These are phyloP conservation scores for Alternaria solani DNA, from an alignment of 2,329 filamentous ascomycete genomes.

Conservation along the genomic window DNA sequence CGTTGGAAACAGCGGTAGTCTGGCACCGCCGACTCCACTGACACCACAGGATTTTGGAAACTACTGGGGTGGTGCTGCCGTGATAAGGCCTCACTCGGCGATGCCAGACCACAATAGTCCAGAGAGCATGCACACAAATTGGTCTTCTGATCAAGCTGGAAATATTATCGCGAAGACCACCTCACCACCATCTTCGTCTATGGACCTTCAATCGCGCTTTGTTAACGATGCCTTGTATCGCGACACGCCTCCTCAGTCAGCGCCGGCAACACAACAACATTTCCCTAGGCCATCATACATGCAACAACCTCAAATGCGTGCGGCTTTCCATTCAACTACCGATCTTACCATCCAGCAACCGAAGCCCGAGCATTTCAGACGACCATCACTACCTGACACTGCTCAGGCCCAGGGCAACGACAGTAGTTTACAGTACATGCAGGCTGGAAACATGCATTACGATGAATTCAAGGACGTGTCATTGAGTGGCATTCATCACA, in stretches of 20 bases:
- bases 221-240: slow-evolving; percentile 49
- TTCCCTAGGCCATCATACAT: slow-evolving; percentile 53
- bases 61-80: slow-evolving; percentile 52
- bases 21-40: slow-evolving; percentile 59
- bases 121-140: slow-evolving; percentile 47
- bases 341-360: slow-evolving; percentile 47
- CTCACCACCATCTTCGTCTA: slow-evolving; percentile 58
- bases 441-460: slow-evolving; percentile 37
- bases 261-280: slow-evolving; percentile 58
- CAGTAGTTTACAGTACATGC: slow-evolving; percentile 34
- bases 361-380: slow-evolving; percentile 48
- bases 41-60: slow-evolving; percentile 54
- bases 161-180: slow-evolving; percentile 46
- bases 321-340: slow-evolving; percentile 45
- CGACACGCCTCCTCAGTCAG: slow-evolving; percentile 60
- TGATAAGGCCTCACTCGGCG: slow-evolving; percentile 38
- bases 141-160: slow-evolving; percentile 49
- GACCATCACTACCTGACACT: slow-evolving; percentile 48
- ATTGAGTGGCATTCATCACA: slow-evolving; percentile 41
- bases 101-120: slow-evolving; percentile 51
- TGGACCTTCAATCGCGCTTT: slow-evolving; percentile 44
- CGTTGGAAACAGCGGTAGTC: slow-evolving; percentile 48
- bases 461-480: slow-evolving; percentile 41
- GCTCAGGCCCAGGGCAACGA: slow-evolving; percentile 37
- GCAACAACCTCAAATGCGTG: slow-evolving; percentile 44